These are phyloP conservation scores for Eucalyptus regnans DNA, from an alignment of 345 rosid genomes.

Conservation along the genomic window DNA sequence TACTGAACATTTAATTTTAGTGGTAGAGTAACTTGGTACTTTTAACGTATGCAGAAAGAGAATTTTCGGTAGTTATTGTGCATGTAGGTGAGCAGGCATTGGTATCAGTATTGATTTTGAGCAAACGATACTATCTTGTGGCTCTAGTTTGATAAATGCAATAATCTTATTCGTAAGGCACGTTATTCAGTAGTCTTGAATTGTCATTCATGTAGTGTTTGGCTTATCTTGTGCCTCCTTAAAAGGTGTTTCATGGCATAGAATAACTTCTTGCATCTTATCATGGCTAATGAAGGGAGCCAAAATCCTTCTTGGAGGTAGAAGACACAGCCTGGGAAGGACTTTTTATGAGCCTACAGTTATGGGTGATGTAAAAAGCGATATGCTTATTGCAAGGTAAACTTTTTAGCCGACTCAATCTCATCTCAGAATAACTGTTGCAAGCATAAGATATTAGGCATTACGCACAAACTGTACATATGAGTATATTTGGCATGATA, in stretches of 20 bases:
- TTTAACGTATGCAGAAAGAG: background rate
- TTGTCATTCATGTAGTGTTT: background rate
- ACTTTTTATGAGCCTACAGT: slow-evolving; percentile 93
- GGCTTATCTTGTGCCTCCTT: background rate
- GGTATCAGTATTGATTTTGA: background rate
- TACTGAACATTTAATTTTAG: background rate
- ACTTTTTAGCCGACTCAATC: background rate
- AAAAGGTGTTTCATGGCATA: background rate
- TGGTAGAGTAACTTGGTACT: background rate
- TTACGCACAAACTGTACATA: background rate
- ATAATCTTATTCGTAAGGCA: background rate
- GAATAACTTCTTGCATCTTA: background rate
- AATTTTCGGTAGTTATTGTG: background rate
- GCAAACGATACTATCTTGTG: background rate
- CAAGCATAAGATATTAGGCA: background rate
- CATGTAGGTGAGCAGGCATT: background rate
- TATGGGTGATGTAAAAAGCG: slow-evolving; percentile 45
- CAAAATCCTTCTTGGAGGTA: slow-evolving; percentile 81
- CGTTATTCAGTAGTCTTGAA: background rate
- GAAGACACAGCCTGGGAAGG: slow-evolving; percentile 86
- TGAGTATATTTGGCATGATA: background rate
- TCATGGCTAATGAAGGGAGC: slow-evolving; percentile 52
- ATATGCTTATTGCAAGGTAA: slow-evolving; percentile 78
- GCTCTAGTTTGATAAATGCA: background rate
- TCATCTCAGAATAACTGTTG: background rate